These are phyloP conservation scores for Ceratocystis alfenasii DNA, from an alignment of 2,329 filamentous ascomycete genomes.

Conservation along the genomic window DNA sequence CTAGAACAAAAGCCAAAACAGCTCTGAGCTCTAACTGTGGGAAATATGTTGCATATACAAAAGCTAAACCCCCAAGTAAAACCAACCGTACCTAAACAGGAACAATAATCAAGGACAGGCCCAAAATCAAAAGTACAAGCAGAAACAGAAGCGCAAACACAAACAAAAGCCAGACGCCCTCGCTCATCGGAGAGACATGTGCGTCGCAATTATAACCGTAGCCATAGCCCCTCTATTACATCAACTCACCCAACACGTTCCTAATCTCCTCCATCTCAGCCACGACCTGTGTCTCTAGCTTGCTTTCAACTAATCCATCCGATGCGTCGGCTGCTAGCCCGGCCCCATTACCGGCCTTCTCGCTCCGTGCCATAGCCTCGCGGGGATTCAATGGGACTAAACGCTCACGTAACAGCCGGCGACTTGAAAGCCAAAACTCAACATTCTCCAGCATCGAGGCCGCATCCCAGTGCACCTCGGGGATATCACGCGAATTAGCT, in stretches of 20 bases:
- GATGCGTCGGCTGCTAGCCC: slow-evolving; percentile 23
- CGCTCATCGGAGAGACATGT: neutral
- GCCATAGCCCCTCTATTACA: slow-evolving; percentile 28
- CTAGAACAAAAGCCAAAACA: neutral
- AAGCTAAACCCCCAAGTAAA: neutral
- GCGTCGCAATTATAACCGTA: too few species aligned
- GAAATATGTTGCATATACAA: slow-evolving; percentile 4
- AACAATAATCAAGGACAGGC: neutral
- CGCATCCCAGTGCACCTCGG: slow-evolving; percentile 63
- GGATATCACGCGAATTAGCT: slow-evolving; percentile 56
- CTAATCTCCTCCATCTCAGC: slow-evolving; percentile 52
- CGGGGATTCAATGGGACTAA: slow-evolving; percentile 61
- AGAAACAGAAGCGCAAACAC: neutral
- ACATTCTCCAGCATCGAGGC: slow-evolving; percentile 64
- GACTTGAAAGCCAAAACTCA: slow-evolving; percentile 64
- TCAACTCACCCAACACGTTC: slow-evolving; percentile 42
- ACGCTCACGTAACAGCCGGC: slow-evolving; percentile 56
- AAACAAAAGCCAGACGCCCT: slow-evolving; percentile 4
- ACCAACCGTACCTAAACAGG: neutral
- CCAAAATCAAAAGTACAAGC: neutral
- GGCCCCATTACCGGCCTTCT: slow-evolving; percentile 27
- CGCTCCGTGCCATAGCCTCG: slow-evolving; percentile 52
- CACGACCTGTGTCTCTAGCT: slow-evolving; percentile 65
- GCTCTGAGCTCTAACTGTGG: neutral
- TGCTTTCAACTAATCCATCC: slow-evolving; percentile 38